A percentile compares a stretch with the other conserved stretches of the same genome.
Evolutionary conservation across 2,329 filamentous ascomycete genomes (phyloP).

Genomic region (Plectosphaerella sp.): DNA sequence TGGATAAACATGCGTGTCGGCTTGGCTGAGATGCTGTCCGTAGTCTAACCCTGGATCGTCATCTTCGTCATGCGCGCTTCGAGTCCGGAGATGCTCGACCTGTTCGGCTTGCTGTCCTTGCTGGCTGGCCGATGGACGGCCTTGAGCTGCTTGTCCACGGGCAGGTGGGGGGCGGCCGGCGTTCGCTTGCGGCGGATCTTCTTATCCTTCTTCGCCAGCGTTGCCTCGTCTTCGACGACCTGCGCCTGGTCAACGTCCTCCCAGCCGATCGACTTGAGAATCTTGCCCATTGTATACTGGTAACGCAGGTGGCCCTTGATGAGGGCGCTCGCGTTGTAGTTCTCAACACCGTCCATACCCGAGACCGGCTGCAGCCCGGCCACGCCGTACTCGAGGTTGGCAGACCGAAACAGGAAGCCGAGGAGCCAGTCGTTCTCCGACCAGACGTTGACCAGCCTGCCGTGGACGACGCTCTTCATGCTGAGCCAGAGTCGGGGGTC

Average conservation of each 20-base stretch:
- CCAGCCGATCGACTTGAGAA: conserved; percentile 64
- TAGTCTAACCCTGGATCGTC: conserved; percentile 14
- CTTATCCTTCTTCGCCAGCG: conserved; percentile 22
- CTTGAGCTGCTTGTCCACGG: conserved; percentile 9
- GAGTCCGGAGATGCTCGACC: conserved; percentile 10
- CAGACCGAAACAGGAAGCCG: conserved; percentile 80
- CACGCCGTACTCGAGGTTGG: conserved; percentile 76
- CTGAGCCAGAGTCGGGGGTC: conserved; percentile 69
- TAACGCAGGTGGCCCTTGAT: conserved; percentile 69
- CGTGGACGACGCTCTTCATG: conserved; percentile 73
- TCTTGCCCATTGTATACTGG: conserved; percentile 59
- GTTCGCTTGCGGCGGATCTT: conserved; percentile 32
- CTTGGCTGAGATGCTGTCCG: conserved; percentile 9
- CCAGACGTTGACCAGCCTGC: conserved; percentile 85
- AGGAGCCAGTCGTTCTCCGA: conserved; percentile 85
- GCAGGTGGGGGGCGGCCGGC: conserved; percentile 7
- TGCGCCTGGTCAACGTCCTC: conserved; percentile 54
- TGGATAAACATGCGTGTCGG: conserved; percentile 7
- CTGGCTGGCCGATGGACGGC: conserved; percentile 4
- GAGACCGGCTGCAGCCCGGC: conserved; percentile 75
- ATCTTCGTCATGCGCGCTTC: conserved; percentile 20
- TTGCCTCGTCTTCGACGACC: conserved; percentile 24
- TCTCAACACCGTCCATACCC: conserved; percentile 63
- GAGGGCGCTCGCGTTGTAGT: conserved; percentile 60
- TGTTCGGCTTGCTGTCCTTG: conserved; percentile 19